Conservation (phyloP, 768 basidiomycete genomes). For the Gloeostereum incarnatum region DNA sequence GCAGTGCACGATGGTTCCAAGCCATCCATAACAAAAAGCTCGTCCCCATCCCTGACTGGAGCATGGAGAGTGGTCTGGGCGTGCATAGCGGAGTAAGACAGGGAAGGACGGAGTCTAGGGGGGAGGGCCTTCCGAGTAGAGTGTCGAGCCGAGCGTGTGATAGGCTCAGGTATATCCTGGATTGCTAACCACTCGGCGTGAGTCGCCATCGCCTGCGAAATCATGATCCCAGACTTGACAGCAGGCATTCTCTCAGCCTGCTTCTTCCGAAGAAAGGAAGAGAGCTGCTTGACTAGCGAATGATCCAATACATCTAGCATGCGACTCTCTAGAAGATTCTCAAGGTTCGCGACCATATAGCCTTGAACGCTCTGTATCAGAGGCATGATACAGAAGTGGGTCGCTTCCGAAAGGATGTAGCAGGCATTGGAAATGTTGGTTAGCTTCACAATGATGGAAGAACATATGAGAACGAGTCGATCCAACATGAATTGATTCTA, state of each 20-base stretch:
- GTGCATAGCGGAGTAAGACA: not conserved
- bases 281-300: constrained; percentile 59
- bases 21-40: constrained; percentile 83
- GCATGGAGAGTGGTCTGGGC: constrained; percentile 7
- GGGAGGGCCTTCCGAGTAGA: constrained; percentile 12
- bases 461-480: constrained; percentile 77
- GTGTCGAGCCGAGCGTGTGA: constrained; percentile 25
- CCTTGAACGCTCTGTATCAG: constrained; percentile 65
- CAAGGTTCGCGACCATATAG: constrained; percentile 79
- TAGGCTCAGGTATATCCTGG: constrained; percentile 58
- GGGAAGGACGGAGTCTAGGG: constrained; percentile 1
- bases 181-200: constrained; percentile 60
- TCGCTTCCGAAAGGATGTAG: constrained; percentile 74
- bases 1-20: constrained; percentile 10
- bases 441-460: constrained; percentile 57
- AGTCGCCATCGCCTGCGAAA: constrained; percentile 45
- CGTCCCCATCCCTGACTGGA: constrained; percentile 26
- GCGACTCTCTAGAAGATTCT: constrained; percentile 73
- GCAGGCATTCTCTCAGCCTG: constrained; percentile 64
- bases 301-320: constrained; percentile 71
- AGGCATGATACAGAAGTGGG: constrained; percentile 60
- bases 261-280: constrained; percentile 39
- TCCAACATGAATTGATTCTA: constrained; percentile 89
- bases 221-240: constrained; percentile 45
- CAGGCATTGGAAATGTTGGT: constrained; percentile 70